These are phyloP conservation scores for Agastache rugosa DNA, from an alignment of 257 asterid genomes.

Conservation along the genomic window DNA sequence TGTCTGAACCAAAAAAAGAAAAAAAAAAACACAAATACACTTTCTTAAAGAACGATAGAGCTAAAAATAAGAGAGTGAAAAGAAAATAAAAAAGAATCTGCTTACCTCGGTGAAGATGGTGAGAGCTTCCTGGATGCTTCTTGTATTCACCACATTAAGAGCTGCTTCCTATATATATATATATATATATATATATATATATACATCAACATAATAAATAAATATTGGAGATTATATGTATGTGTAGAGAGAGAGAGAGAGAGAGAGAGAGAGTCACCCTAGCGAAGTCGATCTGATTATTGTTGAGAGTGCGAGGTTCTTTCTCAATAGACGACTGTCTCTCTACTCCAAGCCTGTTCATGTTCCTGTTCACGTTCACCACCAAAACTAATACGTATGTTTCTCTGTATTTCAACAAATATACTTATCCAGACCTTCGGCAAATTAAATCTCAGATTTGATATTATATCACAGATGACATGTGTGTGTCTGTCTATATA, in stretches of 20 bases:
- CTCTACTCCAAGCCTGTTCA: slow-evolving; percentile 17
- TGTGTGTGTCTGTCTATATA: too few relatives aligned
- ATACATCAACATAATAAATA: neutral
- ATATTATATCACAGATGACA: too few relatives aligned
- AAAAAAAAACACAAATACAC: too few relatives aligned
- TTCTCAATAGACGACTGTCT: slow-evolving; percentile 51
- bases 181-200: neutral
- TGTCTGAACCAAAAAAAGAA: too few relatives aligned
- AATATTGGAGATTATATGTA: neutral
- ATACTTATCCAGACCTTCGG: too few relatives aligned
- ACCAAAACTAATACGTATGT: neutral
- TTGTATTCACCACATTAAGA: slow-evolving; percentile 52
- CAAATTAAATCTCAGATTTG: too few relatives aligned
- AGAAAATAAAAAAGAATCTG: too few relatives aligned
- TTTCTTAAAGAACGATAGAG: too few relatives aligned
- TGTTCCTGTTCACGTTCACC: neutral
- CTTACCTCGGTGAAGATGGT: slow-evolving; percentile 56
- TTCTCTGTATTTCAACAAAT: too few relatives aligned
- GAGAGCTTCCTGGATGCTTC: slow-evolving; percentile 59
- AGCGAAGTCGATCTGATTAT: slow-evolving; percentile 44
- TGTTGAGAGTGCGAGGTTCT: slow-evolving; percentile 51
- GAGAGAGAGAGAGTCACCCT: slow-evolving; percentile 34
- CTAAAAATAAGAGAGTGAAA: too few relatives aligned
- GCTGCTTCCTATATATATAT: slow-evolving; percentile 53
- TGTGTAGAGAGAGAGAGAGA: slow-evolving; percentile 18